These are phyloP conservation scores for Candida stauntonica DNA, from an alignment of 805 yeast genomes.

Conservation along the genomic window DNA sequence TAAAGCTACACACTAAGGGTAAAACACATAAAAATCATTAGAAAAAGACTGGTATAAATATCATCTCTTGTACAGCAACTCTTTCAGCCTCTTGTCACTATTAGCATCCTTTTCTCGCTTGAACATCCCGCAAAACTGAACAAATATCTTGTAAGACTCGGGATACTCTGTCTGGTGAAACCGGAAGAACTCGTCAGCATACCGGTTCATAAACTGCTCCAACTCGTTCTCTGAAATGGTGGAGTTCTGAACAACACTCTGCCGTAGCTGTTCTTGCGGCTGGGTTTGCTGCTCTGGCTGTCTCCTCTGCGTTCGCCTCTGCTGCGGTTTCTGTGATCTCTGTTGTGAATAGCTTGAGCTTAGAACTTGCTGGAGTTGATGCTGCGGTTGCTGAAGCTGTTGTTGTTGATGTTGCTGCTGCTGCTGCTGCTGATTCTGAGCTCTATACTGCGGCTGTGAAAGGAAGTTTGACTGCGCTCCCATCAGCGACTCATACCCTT, in stretches of 20 bases:
- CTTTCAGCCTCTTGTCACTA: constrained; percentile 12
- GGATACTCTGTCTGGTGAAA: constrained; percentile 12
- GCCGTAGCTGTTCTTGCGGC: constrained; percentile 3
- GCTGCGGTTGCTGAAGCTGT: constrained; percentile 1
- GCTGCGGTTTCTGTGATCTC: constrained; percentile 1
- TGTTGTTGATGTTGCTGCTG: background rate
- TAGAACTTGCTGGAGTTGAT: background rate
- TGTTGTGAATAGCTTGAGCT: background rate
- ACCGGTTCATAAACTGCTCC: constrained; percentile 13
- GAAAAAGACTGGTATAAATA: background rate
- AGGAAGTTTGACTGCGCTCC: constrained; percentile 5
- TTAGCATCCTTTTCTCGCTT: constrained; percentile 7
- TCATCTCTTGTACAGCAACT: constrained; percentile 10
- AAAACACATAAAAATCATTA: background rate
- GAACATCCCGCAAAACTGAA: constrained; percentile 6
- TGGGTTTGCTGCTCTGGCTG: constrained; percentile 6
- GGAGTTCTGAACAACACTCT: no score
- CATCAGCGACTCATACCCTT: constrained; percentile 11
- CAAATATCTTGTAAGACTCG: constrained; percentile 7
- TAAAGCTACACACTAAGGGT: constrained; percentile 1
- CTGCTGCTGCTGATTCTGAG: constrained; percentile 1
- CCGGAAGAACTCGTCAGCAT: constrained; percentile 11
- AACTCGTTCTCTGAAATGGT: constrained; percentile 10
- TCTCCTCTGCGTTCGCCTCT: background rate
- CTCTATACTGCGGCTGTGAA: constrained; percentile 1